Evolutionary conservation across 352 stramenopile species (phyloP).

Genomic region (Phytopythium mirpurense): DNA sequence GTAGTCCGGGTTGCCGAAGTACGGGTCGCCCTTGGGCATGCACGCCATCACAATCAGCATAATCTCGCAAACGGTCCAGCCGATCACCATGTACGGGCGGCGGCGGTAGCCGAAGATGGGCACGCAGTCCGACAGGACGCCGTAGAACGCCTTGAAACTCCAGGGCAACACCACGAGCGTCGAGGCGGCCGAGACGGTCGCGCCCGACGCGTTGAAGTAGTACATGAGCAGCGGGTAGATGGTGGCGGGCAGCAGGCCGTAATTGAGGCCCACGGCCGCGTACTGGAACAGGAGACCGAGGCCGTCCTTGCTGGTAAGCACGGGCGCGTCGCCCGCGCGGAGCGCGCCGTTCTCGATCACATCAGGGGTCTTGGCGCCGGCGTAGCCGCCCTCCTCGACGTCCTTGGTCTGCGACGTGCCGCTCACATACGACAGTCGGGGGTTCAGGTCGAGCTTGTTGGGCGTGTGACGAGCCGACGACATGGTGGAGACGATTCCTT

Average conservation of each 20-base stretch:
- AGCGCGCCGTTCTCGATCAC: constrained; percentile 36
- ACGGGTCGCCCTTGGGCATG: constrained; percentile 34
- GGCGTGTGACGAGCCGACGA: neutral
- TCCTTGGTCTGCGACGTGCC: constrained; percentile 18
- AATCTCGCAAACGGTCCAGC: constrained; percentile 35
- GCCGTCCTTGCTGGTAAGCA: constrained; percentile 21
- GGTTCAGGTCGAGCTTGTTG: constrained; percentile 8
- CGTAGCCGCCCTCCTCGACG: constrained; percentile 20
- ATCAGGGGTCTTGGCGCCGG: constrained; percentile 19
- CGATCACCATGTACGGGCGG: constrained; percentile 58
- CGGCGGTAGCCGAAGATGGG: constrained; percentile 53
- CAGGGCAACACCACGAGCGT: constrained; percentile 36
- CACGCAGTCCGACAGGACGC: constrained; percentile 50
- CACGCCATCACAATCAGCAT: constrained; percentile 41
- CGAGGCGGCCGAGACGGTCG: constrained; percentile 18
- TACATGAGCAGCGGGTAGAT: constrained; percentile 49
- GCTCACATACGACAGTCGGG: constrained; percentile 32
- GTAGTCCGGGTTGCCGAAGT: constrained; percentile 27
- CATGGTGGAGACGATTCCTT: neutral
- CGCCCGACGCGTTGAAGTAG: constrained; percentile 42
- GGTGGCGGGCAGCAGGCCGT: constrained; percentile 32
- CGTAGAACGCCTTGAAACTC: constrained; percentile 67
- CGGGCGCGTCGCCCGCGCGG: constrained; percentile 25
- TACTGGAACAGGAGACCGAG: constrained; percentile 50
- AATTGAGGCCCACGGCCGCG: constrained; percentile 41